Percentiles rank a stretch among this genome's conserved stretches.
These are phyloP conservation scores for Acidiella bohemica DNA, from an alignment of 495 filamentous ascomycete species.

Conservation along the genomic window DNA sequence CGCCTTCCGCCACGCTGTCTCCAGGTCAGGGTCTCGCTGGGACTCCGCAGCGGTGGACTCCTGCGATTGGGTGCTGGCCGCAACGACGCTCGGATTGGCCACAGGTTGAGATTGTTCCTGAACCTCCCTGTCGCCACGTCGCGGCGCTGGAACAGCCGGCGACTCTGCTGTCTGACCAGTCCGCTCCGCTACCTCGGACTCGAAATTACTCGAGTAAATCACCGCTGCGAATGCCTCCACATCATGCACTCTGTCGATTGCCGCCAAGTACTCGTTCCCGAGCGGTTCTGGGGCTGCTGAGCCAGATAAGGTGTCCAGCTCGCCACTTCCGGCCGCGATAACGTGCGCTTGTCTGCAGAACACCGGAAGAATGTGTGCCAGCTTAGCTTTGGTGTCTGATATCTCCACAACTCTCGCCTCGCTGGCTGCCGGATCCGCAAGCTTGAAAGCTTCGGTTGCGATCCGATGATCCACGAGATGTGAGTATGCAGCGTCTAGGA, in stretches of 20 bases:
- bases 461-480: conserved; percentile 68
- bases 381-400: conserved; percentile 44
- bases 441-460: conserved; percentile 60
- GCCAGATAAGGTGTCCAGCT: conserved; percentile 14
- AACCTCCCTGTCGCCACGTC: background rate
- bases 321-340: conserved; percentile 46
- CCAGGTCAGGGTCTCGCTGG: conserved; percentile 40
- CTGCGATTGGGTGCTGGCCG: too few species aligned
- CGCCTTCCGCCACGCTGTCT: conserved; percentile 54
- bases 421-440: conserved; percentile 28
- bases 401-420: conserved; percentile 32
- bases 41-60: too few species aligned
- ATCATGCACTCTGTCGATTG: conserved; percentile 60
- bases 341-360: conserved; percentile 77
- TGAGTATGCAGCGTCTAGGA: conserved; percentile 79
- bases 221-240: conserved; percentile 91
- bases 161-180: background rate
- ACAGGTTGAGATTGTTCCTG: too few species aligned
- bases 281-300: conserved; percentile 31
- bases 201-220: conserved; percentile 85
- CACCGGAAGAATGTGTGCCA: conserved; percentile 79
- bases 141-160: background rate
- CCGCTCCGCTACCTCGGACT: conserved; percentile 36
- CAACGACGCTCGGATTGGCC: too few species aligned
- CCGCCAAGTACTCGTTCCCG: conserved; percentile 80